phyloP scores from a whole-genome alignment of 495 filamentous ascomycete species.

The Daldinia vernicosa region DNA sequence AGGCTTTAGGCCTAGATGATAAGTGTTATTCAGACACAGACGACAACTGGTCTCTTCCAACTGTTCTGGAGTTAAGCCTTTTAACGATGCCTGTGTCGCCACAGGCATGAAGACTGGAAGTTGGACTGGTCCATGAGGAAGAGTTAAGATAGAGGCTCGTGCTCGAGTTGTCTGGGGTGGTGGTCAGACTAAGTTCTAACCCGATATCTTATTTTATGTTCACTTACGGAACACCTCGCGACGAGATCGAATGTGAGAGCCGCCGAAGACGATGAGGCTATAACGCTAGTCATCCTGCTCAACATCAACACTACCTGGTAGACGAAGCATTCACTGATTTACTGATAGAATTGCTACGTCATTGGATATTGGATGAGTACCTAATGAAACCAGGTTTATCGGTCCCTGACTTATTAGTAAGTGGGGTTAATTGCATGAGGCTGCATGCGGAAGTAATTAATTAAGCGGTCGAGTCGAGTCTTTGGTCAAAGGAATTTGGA shows the following conservation, averaged over 20 bases:
- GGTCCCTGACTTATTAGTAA: conserved; percentile 14
- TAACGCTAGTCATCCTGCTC: conserved; percentile 58
- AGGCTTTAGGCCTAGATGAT: conserved; percentile 94
- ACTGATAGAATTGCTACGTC: conserved; percentile 27
- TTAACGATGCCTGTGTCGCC: conserved; percentile 95
- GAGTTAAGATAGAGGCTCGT: conserved; percentile 84
- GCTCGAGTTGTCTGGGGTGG: conserved; percentile 85
- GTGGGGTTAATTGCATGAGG: conserved; percentile 33
- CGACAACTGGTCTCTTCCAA: conserved; percentile 87
- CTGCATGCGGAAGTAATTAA: conserved; percentile 29
- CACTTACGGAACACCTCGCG: conserved; percentile 82
- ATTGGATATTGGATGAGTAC: conserved; percentile 32
- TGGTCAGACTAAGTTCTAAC: background rate
- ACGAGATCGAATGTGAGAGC: conserved; percentile 85
- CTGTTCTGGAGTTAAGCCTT: conserved; percentile 93
- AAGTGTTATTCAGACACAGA: conserved; percentile 96
- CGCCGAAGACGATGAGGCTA: conserved; percentile 52
- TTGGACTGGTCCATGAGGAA: conserved; percentile 90
- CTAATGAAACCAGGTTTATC: conserved; percentile 14
- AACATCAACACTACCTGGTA: conserved; percentile 41
- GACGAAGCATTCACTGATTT: conserved; percentile 5
- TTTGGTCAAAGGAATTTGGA: conserved; percentile 16
- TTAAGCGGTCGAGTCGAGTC: conserved; percentile 9
- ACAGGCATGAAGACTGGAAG: conserved; percentile 98
- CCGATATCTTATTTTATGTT: background rate